Base-by-base conservation (phyloP, 306 rosid species). In the Fragaria ananassa region DNA sequence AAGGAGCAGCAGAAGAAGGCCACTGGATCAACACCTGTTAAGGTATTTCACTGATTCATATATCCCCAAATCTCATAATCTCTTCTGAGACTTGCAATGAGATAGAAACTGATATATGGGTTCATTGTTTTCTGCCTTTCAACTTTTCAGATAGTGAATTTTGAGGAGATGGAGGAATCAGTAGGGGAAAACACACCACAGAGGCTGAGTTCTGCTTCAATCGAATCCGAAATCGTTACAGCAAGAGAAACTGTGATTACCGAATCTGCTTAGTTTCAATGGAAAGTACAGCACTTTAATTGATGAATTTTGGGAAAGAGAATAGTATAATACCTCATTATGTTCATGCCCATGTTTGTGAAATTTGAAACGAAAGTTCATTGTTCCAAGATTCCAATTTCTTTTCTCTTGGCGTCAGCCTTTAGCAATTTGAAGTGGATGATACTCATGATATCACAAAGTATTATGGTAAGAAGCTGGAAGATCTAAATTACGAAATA, bases 1-100 rank as follows among this genome's bases (percentile, higher is more conserved):
- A 92, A 86, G 83, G 97, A 90, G 74, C 82, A 81, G 37, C 89
- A 56, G 7, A 94, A 89, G 80, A 87, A 78, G 14, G 57, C 75
- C 27, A 73, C 74, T 47, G 84, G 78, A 80, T 56, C 83, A 9
- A 68, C 79, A 15, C 76, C 80, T 13, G 78, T 37, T 9, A 37
- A 78, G 86, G 96, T 89, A 79, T 21, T 47, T 57, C 17, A 46
- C 1, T 89, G 76, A 19, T 47, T 57, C 17, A 47, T 4, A 56
- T 3, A 29, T 34, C 35, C 31, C 68, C 25, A 19, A 7, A 75
- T 31, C 13, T 37, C 41, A 8, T 34, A 37, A 6, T 77, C 29
- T 18, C 1, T 6, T 1, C 37, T 23, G 41, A 68, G 45, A 46
- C 29, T 64, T 18, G 66, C 49, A 64, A 34, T 29, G 42, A 63